A percentile compares a stretch with the other conserved stretches of the same genome.
Conservation (phyloP, 331 rosid species). For the Prunus yedoensis region DNA sequence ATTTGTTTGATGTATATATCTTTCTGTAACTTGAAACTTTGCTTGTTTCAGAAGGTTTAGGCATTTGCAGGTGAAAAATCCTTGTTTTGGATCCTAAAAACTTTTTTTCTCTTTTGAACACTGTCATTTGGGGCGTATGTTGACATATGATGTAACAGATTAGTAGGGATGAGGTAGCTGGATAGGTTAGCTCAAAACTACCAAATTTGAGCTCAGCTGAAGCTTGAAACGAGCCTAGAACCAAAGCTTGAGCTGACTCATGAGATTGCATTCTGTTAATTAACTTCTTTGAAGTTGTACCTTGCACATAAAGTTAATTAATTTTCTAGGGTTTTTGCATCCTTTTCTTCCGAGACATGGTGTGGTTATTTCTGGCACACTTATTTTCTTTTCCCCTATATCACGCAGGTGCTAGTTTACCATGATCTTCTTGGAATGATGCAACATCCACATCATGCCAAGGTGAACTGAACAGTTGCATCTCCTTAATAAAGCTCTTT, state of each 20-base stretch:
- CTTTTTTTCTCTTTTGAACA: neutral
- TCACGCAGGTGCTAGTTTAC: constrained; percentile 75
- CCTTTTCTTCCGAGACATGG: neutral
- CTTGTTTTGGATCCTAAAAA: too few species aligned
- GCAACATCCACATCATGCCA: constrained; percentile 93
- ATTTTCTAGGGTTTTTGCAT: neutral
- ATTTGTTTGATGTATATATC: too few species aligned
- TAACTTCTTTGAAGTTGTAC: neutral
- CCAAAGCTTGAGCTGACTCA: neutral
- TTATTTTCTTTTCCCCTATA: constrained; percentile 4
- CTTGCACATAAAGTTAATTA: neutral
- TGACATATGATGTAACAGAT: neutral
- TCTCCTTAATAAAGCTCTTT: neutral
- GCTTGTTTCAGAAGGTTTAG: too few species aligned
- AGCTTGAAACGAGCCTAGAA: neutral
- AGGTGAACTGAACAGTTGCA: constrained; percentile 40
- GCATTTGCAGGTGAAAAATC: too few species aligned
- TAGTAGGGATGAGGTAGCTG: neutral
- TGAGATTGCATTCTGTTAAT: neutral
- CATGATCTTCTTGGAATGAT: constrained; percentile 97
- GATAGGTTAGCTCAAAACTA: neutral
- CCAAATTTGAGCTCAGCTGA: neutral
- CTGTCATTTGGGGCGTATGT: neutral
- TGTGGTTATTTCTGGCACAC: neutral
- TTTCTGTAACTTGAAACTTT: too few species aligned